These are phyloP conservation scores for Harringtonia aguacate DNA, from an alignment of 2,329 filamentous ascomycete genomes.

Conservation along the genomic window DNA sequence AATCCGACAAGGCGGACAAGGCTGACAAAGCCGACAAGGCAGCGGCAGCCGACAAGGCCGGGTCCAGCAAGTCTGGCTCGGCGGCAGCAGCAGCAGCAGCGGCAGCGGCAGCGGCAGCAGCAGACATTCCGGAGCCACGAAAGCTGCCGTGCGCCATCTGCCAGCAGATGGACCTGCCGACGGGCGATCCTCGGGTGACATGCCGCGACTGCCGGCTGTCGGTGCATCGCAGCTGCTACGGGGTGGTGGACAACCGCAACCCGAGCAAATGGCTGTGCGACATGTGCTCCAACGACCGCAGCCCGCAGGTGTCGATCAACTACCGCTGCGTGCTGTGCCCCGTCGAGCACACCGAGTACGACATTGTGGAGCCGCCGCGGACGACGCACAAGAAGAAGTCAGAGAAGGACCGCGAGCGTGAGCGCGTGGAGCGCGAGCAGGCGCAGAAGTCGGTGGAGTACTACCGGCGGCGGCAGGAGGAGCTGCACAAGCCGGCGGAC, in stretches of 20 bases:
- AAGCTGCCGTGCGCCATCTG: slow-evolving; percentile 81
- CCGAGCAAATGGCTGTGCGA: slow-evolving; percentile 87
- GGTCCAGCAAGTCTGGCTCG: slow-evolving; percentile 13
- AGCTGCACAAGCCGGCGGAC: slow-evolving; percentile 69
- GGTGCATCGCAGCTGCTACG: slow-evolving; percentile 88
- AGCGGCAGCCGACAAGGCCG: slow-evolving; percentile 1
- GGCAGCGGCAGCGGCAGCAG: slow-evolving; percentile 48
- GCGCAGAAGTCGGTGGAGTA: slow-evolving; percentile 69
- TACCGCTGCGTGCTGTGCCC: slow-evolving; percentile 93
- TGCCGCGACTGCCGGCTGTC: slow-evolving; percentile 85
- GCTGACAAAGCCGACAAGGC: slow-evolving; percentile 50
- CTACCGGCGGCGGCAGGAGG: slow-evolving; percentile 73
- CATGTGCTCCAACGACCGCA: slow-evolving; percentile 91
- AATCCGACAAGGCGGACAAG: too few species aligned
- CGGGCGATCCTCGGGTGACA: slow-evolving; percentile 60
- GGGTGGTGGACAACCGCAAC: slow-evolving; percentile 59
- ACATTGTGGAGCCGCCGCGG: slow-evolving; percentile 76
- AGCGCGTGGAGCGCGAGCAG: slow-evolving; percentile 75
- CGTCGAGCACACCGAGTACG: slow-evolving; percentile 67
- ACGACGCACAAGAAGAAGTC: slow-evolving; percentile 75
- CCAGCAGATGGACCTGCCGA: slow-evolving; percentile 53
- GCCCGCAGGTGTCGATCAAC: slow-evolving; percentile 80
- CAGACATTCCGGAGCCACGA: slow-evolving; percentile 69
- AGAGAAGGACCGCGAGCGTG: slow-evolving; percentile 83
- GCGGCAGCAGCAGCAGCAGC: slow-evolving; percentile 17